These are phyloP conservation scores for Tephrocybe sp. DNA, from an alignment of 768 basidiomycete species.

Conservation along the genomic window DNA sequence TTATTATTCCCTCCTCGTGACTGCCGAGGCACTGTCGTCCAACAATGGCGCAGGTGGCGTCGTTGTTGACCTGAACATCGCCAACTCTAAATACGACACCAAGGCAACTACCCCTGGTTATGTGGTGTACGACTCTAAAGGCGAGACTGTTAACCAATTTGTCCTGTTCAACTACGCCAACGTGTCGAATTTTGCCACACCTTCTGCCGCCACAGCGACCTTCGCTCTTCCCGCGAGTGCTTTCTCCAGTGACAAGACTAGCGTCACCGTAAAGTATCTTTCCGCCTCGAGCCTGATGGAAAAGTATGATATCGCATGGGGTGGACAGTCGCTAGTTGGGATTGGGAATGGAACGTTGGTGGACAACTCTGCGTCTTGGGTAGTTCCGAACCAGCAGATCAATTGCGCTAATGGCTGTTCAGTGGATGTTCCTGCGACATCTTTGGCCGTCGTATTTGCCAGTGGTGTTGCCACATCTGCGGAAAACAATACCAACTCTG, in stretches of 20 bases:
- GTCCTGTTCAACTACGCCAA: constrained; percentile 52
- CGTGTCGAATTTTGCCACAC: constrained; percentile 34
- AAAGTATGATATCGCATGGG: constrained; percentile 58
- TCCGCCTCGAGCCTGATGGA: constrained; percentile 44
- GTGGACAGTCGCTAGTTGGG: constrained; percentile 46
- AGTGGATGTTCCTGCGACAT: constrained; percentile 44
- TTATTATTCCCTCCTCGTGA: constrained; percentile 47
- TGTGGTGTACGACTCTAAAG: constrained; percentile 53
- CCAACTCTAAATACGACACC: constrained; percentile 31
- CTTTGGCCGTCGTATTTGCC: constrained; percentile 45
- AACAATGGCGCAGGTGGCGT: constrained; percentile 32
- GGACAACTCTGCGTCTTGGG: constrained; percentile 29
- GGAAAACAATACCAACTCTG: not conserved
- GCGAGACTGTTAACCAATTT: constrained; percentile 37
- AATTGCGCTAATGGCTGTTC: constrained; percentile 44
- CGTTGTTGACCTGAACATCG: constrained; percentile 45
- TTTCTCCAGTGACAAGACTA: constrained; percentile 20
- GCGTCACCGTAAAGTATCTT: constrained; percentile 44
- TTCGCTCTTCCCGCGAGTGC: constrained; percentile 36
- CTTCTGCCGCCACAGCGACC: constrained; percentile 30
- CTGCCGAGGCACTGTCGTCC: constrained; percentile 41
- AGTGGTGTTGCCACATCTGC: constrained; percentile 4
- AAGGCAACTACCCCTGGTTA: constrained; percentile 48
- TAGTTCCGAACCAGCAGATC: constrained; percentile 30
- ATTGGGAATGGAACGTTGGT: constrained; percentile 38